A percentile compares a stretch with the other conserved stretches of the same genome.
Evolutionary conservation across 225 moss, liverwort and hornwort species (phyloP).

Genomic region (Takakia lepidozioides): DNA sequence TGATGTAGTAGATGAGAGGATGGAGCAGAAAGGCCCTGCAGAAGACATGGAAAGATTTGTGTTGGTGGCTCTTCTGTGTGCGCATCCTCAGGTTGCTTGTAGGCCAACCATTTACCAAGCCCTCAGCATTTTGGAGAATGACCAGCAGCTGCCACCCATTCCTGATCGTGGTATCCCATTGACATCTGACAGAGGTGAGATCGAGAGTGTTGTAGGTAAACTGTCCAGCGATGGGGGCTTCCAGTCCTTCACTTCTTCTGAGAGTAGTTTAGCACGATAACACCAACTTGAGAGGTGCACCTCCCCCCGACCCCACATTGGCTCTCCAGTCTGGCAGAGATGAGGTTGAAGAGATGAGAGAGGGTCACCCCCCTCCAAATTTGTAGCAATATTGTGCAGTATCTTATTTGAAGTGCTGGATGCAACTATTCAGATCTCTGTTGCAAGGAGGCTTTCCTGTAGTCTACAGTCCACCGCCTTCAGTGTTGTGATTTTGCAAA

Average conservation of each 20-base stretch:
- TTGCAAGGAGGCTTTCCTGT: no score
- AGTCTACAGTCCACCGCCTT: no score
- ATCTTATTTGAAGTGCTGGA: no score
- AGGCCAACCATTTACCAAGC: conserved; percentile 61
- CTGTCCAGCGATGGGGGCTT: conserved; percentile 21
- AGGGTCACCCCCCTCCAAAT: no score
- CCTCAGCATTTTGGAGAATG: conserved; percentile 59
- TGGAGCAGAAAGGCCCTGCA: conserved; percentile 18
- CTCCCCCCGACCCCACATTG: no score
- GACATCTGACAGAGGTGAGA: conserved; percentile 26
- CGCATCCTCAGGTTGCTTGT: conserved; percentile 47
- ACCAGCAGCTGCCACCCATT: conserved; percentile 27
- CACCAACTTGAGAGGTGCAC: no score
- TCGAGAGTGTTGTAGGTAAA: conserved; percentile 8
- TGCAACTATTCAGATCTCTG: no score
- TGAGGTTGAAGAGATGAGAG: no score
- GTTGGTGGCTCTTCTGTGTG: conserved; percentile 51
- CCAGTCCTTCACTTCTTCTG: conserved; percentile 11
- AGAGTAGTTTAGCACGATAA: no score
- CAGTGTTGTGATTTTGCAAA: no score
- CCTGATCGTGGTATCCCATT: conserved; percentile 70
- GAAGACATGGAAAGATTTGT: conserved; percentile 57
- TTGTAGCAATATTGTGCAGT: no score
- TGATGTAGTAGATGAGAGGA: conserved; percentile 29
- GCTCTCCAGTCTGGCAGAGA: no score